A percentile compares a stretch with the other conserved stretches of the same genome.
These are phyloP conservation scores for Parasarocladium wereldwijsianum DNA, from an alignment of 2,329 filamentous ascomycete genomes.

Conservation along the genomic window DNA sequence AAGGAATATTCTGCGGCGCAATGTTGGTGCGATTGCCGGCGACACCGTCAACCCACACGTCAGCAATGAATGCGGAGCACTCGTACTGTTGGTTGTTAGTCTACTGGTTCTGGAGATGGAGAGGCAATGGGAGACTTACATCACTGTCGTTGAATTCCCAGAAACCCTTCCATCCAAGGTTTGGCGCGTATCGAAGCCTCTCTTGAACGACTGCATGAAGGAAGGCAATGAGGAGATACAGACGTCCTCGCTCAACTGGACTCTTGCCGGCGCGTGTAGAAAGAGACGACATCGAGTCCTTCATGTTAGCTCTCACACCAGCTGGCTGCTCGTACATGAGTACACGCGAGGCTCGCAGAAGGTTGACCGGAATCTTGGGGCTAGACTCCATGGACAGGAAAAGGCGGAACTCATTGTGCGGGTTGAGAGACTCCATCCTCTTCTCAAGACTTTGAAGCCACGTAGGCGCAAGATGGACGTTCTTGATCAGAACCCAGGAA, in stretches of 20 bases:
- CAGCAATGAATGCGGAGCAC: constrained; percentile 90
- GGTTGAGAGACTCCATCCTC: constrained; percentile 86
- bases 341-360: constrained; percentile 83
- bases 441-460: constrained; percentile 98
- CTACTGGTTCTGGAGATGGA: not conserved
- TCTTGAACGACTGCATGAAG: constrained; percentile 94
- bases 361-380: constrained; percentile 89
- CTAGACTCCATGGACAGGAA: constrained; percentile 98
- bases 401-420: constrained; percentile 80
- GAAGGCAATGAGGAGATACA: constrained; percentile 88
- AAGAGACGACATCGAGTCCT: constrained; percentile 80
- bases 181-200: constrained; percentile 83
- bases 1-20: constrained; percentile 84
- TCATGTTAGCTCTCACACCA: constrained; percentile 95
- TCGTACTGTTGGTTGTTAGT: constrained; percentile 52
- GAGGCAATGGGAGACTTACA: constrained; percentile 44
- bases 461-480: constrained; percentile 87
- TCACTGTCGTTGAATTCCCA: constrained; percentile 99
- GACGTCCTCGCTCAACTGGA: constrained; percentile 77
- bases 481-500: constrained; percentile 96
- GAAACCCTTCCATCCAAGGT: constrained; percentile 92
- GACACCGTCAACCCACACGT: constrained; percentile 78
- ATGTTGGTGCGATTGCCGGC: constrained; percentile 83
- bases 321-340: constrained; percentile 98
- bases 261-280: constrained; percentile 62